Evolutionary conservation across 2,329 filamentous ascomycete species (phyloP), one percentile per base, ranked within the genome.

Genomic region (Penicillium hordei): DNA sequence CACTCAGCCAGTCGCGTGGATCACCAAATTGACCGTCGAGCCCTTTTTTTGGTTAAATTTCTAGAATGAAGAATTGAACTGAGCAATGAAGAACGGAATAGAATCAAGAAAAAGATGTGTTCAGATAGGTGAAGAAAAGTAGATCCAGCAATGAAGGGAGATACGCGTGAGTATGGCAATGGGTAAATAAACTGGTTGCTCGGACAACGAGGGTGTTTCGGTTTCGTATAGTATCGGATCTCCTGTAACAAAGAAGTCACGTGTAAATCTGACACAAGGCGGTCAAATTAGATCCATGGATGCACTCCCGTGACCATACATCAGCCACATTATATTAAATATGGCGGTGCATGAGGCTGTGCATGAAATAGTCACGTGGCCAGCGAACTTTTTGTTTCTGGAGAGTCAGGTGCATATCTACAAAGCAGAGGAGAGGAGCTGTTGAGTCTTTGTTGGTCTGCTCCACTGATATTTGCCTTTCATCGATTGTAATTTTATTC

Each of bases 201-300:
- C 65, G 73, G 66, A 82, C 83, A 87, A 87, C 85, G 70, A 23
- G 3, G 23, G 13, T 33, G 53, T 56, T 38, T 56, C 50, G 23
- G 53, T 51, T 29, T 52, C 29, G 31, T 51, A 43, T 21, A 27
- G 29, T 53, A 38, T 31, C n/a, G 31, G n/a, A 21, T 2, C 13
- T n/a, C 40, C 6, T 29, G 51, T 53, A 53, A 68, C 15, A 52
- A 39, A 4, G 21, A 3, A 4, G 23, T 25, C 31, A 40, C 50
- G 50, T 52, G 50, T 0, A 1, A 1, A 17, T 33, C 38, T 23
- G 38, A 43, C 38, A 51, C 33, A 31, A 44, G 48, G 25, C 25
- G n/a, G 17, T 25, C 27, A 29, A n/a, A 34, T 29, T 27, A 4
- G n/a, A 15, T 5, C 46, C 23, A 29, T 10, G 15, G 39, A 15